Evolutionary conservation across 2,329 filamentous ascomycete genomes (phyloP), one percentile per base, ranked within the genome.

Genomic region (Metarhizium sp.): DNA sequence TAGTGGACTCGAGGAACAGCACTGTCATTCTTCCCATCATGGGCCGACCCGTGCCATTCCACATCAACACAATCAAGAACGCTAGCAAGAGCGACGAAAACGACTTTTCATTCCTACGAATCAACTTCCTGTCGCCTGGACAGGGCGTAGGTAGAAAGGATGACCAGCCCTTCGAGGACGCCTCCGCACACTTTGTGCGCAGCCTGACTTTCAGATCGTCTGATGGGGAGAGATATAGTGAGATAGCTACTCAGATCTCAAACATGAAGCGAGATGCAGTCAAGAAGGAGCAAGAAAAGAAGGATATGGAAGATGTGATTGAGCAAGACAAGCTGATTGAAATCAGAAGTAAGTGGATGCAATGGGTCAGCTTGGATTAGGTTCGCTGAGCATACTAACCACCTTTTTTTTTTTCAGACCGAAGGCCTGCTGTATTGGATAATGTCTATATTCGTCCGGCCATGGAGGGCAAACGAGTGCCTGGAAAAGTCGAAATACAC

Each of bases 261-360:
- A 94, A 96, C 66, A 86, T 99, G 77, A 95, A 96, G 76, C 95
- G 94, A 68, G 90, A 92, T 62, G 85, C 89, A 5, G 83, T 90
- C 46, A 92, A 95, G 72, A 88, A 90, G 64, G 94, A 99, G 71
- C 92, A 96, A 66, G 92, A 96, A 73, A 96, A 97, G 83, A 99
- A 99, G 75, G 92, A 99, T 64, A 88, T 99, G 88, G 94, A 99
- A 69, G 94, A 99, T 71, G 94, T 99, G 25, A 92, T 99, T 6
- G 94, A 97, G 72, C 94, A 99, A 71, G 94, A 99, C 69, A 99
- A 99, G 76, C 83, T 99, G 53, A 78, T 95, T 62, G 92, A 96
- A 68, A 92, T 97, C 62, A 82, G 94, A 77, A 96, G 88, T 90
- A 77, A 76, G 85, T 60, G 34, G 32, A 16, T 20, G 14, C 10